phyloP scores from a whole-genome alignment of 805 yeast genomes.

The Kluyveromyces lactis region DNA sequence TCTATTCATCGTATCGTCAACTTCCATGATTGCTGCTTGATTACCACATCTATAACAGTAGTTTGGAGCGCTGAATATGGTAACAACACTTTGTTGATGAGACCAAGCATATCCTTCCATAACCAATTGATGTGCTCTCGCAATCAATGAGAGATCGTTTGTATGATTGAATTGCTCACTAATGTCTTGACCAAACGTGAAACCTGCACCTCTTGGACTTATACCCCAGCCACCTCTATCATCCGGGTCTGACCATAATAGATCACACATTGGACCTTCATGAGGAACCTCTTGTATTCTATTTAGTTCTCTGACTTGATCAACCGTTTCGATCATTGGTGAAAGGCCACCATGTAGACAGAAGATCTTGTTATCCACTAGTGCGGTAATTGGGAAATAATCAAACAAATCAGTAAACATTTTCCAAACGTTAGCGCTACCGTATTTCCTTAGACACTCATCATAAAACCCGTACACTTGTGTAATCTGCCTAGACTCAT shows the following conservation, averaged over 20 bases:
- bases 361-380: slow-evolving; percentile 83
- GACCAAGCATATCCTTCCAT: slow-evolving; percentile 97
- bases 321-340: slow-evolving; percentile 89
- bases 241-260: slow-evolving; percentile 95
- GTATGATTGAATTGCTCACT: slow-evolving; percentile 90
- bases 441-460: slow-evolving; percentile 89
- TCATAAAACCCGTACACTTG: slow-evolving; percentile 95
- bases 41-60: slow-evolving; percentile 97
- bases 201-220: slow-evolving; percentile 97
- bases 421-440: slow-evolving; percentile 90
- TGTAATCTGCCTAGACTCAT: slow-evolving; percentile 91
- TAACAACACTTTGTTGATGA: slow-evolving; percentile 88
- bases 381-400: slow-evolving; percentile 87
- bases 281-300: slow-evolving; percentile 95
- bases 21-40: slow-evolving; percentile 98
- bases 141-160: slow-evolving; percentile 74
- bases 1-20: slow-evolving; percentile 86
- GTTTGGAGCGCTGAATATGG: slow-evolving; percentile 92
- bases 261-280: slow-evolving; percentile 96
- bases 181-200: slow-evolving; percentile 94
- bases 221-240: slow-evolving; percentile 98
- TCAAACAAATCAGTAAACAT: slow-evolving; percentile 86
- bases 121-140: slow-evolving; percentile 95
- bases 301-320: slow-evolving; percentile 84
- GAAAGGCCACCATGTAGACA: slow-evolving; percentile 93